Percentiles rank a stretch among this genome's conserved stretches.
These are phyloP conservation scores for Truncatella angustata DNA, from an alignment of 2,329 filamentous ascomycete species.

Conservation along the genomic window DNA sequence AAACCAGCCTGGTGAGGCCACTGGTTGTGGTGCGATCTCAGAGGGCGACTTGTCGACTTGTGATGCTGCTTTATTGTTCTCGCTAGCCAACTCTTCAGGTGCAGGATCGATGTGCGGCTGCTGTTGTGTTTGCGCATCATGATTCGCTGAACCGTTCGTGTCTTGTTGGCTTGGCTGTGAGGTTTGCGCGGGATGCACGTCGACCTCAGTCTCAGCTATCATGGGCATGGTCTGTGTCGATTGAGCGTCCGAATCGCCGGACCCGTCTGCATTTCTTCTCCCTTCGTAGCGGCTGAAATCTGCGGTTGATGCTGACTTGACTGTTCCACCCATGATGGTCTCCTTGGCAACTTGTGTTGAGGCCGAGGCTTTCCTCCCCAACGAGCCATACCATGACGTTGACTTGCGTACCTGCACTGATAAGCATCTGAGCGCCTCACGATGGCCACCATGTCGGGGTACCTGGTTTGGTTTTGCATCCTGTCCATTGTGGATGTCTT, in stretches of 20 bases:
- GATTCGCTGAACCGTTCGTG: not conserved
- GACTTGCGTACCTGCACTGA: constrained; percentile 46
- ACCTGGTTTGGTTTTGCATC: constrained; percentile 14
- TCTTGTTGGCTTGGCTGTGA: constrained; percentile 17
- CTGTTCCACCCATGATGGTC: constrained; percentile 57
- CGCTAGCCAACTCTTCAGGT: too few relatives aligned
- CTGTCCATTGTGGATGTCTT: constrained; percentile 1
- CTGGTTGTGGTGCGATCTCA: constrained; percentile 15
- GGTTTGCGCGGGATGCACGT: constrained; percentile 22
- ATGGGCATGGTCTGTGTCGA: constrained; percentile 29
- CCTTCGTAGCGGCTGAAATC: constrained; percentile 53
- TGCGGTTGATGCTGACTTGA: constrained; percentile 41
- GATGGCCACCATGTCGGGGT: not conserved
- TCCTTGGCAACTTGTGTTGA: constrained; percentile 61
- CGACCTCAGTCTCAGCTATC: constrained; percentile 29
- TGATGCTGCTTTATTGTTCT: not conserved
- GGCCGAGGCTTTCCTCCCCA: constrained; percentile 52
- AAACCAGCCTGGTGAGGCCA: constrained; percentile 50
- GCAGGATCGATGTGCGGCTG: too few relatives aligned
- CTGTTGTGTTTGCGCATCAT: not conserved
- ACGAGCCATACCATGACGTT: constrained; percentile 64
- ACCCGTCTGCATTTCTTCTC: constrained; percentile 33
- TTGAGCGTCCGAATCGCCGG: constrained; percentile 28
- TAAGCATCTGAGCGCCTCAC: not conserved
- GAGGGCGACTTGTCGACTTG: constrained; percentile 9